Conservation (phyloP, 2,329 filamentous ascomycete genomes). For the Stachybotrys chlorohalonatus region DNA sequence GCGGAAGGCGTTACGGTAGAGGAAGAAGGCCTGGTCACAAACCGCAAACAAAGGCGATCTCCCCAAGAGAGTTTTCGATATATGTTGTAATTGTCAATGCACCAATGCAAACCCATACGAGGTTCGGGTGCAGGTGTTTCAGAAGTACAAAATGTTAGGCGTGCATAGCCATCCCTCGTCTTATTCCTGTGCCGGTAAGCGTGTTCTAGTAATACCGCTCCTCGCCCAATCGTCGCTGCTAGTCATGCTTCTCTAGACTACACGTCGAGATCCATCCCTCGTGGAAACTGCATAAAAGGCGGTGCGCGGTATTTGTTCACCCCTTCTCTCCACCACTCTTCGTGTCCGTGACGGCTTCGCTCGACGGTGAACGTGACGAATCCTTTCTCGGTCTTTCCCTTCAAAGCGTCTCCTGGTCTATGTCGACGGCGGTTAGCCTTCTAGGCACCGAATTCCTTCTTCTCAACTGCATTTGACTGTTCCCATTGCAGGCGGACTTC, state of each 20-base stretch:
- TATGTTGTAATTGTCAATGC: conserved; percentile 28
- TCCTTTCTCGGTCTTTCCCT: conserved; percentile 13
- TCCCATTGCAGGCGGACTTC: conserved; percentile 16
- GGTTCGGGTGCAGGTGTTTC: no score
- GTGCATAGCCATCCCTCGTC: neutral
- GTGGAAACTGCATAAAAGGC: conserved; percentile 19
- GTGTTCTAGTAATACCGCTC: neutral
- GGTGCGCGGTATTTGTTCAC: conserved; percentile 21
- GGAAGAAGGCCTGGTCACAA: conserved; percentile 30
- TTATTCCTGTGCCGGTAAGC: neutral
- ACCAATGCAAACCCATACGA: no score
- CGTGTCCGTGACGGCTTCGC: conserved; percentile 10
- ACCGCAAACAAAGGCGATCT: conserved; percentile 11
- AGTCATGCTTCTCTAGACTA: neutral
- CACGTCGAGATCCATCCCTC: neutral
- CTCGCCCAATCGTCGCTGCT: neutral
- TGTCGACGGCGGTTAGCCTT: conserved; percentile 15
- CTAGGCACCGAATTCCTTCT: conserved; percentile 17
- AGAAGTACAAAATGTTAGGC: neutral
- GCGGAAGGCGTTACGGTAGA: conserved; percentile 18
- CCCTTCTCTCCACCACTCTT: conserved; percentile 27
- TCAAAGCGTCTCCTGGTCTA: conserved; percentile 12
- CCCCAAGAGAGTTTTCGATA: conserved; percentile 29
- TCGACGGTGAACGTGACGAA: conserved; percentile 15
- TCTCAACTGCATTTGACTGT: conserved; percentile 14